Percentiles rank a stretch among this genome's conserved stretches.
These are phyloP conservation scores for Yamadazyma epiphylla DNA, from an alignment of 1,139 yeast species.

Conservation along the genomic window DNA sequence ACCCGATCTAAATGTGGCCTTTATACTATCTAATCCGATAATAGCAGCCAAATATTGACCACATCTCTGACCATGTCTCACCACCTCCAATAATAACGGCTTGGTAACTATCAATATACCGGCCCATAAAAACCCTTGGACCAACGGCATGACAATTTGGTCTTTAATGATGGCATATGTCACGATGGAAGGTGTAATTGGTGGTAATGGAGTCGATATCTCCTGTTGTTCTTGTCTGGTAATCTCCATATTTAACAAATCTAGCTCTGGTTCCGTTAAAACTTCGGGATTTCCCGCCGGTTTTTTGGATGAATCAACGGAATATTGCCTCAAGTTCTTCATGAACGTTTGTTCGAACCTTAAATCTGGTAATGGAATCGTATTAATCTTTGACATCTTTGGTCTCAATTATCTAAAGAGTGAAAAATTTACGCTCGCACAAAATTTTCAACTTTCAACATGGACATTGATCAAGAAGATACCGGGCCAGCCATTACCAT, in stretches of 20 bases:
- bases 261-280: constrained; percentile 21
- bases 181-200: constrained; percentile 46
- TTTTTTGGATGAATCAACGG: constrained; percentile 14
- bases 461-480: constrained; percentile 38
- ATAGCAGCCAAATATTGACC: constrained; percentile 20
- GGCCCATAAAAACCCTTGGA: constrained; percentile 43
- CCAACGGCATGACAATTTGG: constrained; percentile 64
- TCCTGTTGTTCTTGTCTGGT: constrained; percentile 21
- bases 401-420: background rate
- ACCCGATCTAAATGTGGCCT: no score
- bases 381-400: constrained; percentile 2
- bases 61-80: constrained; percentile 26
- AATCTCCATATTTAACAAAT: constrained; percentile 17
- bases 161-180: constrained; percentile 58
- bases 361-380: constrained; percentile 49
- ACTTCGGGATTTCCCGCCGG: no score
- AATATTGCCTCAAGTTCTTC: constrained; percentile 40
- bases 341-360: constrained; percentile 62
- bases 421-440: background rate
- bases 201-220: constrained; percentile 21
- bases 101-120: constrained; percentile 28
- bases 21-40: constrained; percentile 6
- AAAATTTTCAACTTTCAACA: constrained; percentile 10
- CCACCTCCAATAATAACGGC: constrained; percentile 26
- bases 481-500: constrained; percentile 78